Base-by-base conservation (phyloP, 495 filamentous ascomycete species). In the Neurospora cerealis region DNA sequence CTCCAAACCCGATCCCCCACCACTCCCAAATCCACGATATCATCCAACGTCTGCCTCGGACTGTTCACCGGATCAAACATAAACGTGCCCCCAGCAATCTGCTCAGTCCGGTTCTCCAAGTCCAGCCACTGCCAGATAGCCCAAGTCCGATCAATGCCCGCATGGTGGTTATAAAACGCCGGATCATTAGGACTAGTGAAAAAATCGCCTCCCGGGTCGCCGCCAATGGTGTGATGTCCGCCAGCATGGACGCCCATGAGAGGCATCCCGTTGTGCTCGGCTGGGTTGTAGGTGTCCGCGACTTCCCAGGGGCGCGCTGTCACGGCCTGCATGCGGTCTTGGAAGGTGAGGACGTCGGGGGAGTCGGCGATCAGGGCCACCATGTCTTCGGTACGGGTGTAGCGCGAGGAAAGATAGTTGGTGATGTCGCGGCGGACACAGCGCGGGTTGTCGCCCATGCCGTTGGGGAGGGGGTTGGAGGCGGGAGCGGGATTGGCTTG, bases 361-460 rank as follows among this genome's bases (percentile, higher is more conserved):
- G 82, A 83, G 66, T 78, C 72, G 44, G 79, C 80, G 75, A 90
- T 86, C 13, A 90, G 82, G 42, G 72, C 72, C 41, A 84, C 80
- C 40, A 88, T 83, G 73, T 87, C 82, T 5, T 83, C 78, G 72
- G 86, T 86, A 60, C 86, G 88, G 46, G 79, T 79, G 75, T 86
- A 87, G 37, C 80, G 80, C 72, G 77, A 75, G 19, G 83, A 80
- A 8, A 88, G 80, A 21, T 81, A 82, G 62, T 85, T 81, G 69
- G 85, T 86, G 75, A 94, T 85, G 77, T 93, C 91, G 24, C 92
- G 89, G 28, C 82, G 85, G 66, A 94, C 81, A 76, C 92, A 92
- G 72, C 90, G 87, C 7, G 88, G 88, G 81, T 90, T 91, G 80
- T 81, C 71, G 70, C 81, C 81, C 60, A 81, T 80, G 37, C 84